phyloP scores from a whole-genome alignment of 495 filamentous ascomycete genomes.

The Diplogelasinospora grovesii region DNA sequence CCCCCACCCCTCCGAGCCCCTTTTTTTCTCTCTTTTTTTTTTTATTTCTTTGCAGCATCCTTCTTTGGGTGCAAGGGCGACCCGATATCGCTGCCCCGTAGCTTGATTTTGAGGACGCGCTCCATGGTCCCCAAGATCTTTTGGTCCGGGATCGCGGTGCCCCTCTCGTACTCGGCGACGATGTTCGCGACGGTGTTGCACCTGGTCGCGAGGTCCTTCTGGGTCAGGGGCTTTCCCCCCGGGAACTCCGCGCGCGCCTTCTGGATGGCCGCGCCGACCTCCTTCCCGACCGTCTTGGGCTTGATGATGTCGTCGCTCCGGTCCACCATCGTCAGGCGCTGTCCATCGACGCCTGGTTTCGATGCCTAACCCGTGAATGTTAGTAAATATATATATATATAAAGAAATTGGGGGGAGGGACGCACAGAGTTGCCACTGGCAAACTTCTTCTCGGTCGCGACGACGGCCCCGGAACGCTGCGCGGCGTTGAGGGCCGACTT shows the following conservation, averaged over 20 bases:
- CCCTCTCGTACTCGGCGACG: constrained; percentile 80
- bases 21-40: background rate
- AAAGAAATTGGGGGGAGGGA: constrained; percentile 20
- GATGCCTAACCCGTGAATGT: constrained; percentile 37
- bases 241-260: constrained; percentile 61
- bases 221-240: constrained; percentile 68
- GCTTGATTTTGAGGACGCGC: constrained; percentile 76
- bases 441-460: constrained; percentile 93
- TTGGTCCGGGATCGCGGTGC: constrained; percentile 74
- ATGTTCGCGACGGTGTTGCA: constrained; percentile 78
- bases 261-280: constrained; percentile 78
- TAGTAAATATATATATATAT: too few relatives aligned
- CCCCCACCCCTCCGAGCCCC: background rate
- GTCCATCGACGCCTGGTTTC: constrained; percentile 67
- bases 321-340: constrained; percentile 96
- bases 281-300: constrained; percentile 76
- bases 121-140: constrained; percentile 77
- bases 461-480: constrained; percentile 64
- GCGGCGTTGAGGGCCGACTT: constrained; percentile 87
- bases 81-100: constrained; percentile 72
- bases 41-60: constrained; percentile 37
- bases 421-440: constrained; percentile 69
- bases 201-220: constrained; percentile 93
- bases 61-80: constrained; percentile 69
- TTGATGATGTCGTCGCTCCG: constrained; percentile 96